A percentile compares a stretch with the other conserved stretches of the same genome.
phyloP scores from a whole-genome alignment of 352 stramenopile genomes.

The Globisporangium emineosum region DNA sequence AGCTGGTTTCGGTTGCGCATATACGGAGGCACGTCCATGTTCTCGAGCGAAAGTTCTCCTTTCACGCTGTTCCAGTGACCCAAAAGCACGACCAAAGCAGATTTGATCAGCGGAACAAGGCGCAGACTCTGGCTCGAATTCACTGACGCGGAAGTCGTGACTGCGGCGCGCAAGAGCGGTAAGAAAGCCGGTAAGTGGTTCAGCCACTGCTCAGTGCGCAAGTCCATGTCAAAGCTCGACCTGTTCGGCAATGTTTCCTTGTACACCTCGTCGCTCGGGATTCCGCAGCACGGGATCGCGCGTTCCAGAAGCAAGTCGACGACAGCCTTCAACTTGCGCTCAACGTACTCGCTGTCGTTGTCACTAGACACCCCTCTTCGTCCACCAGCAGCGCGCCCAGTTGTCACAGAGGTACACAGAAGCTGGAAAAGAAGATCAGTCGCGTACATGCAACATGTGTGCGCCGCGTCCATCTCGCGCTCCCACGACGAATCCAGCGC shows the following conservation, averaged over 20 bases:
- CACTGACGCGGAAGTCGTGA: conserved; percentile 37
- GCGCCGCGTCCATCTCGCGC: conserved; percentile 60
- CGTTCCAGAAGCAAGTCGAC: conserved; percentile 74
- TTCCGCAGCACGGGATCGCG: conserved; percentile 69
- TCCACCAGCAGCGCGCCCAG: conserved; percentile 12
- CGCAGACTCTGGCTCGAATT: conserved; percentile 45
- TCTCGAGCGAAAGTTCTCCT: conserved; percentile 53
- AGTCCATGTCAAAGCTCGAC: conserved; percentile 76
- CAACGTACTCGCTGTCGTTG: conserved; percentile 16
- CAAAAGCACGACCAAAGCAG: conserved; percentile 64
- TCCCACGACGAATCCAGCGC: conserved; percentile 69
- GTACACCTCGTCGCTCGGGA: conserved; percentile 77
- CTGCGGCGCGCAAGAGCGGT: conserved; percentile 41
- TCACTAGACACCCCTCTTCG: neutral
- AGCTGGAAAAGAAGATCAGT: conserved; percentile 53
- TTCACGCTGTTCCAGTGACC: conserved; percentile 85
- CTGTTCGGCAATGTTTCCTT: conserved; percentile 81
- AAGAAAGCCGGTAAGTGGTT: conserved; percentile 80
- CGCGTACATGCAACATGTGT: conserved; percentile 51
- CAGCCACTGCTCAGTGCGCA: conserved; percentile 81
- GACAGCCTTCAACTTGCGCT: conserved; percentile 51
- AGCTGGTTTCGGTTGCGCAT: conserved; percentile 78
- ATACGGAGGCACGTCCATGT: conserved; percentile 78
- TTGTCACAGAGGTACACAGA: conserved; percentile 22
- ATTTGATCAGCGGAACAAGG: conserved; percentile 74